Evolutionary conservation across 2,329 filamentous ascomycete species (phyloP).

Genomic region (Cercospora beticola): DNA sequence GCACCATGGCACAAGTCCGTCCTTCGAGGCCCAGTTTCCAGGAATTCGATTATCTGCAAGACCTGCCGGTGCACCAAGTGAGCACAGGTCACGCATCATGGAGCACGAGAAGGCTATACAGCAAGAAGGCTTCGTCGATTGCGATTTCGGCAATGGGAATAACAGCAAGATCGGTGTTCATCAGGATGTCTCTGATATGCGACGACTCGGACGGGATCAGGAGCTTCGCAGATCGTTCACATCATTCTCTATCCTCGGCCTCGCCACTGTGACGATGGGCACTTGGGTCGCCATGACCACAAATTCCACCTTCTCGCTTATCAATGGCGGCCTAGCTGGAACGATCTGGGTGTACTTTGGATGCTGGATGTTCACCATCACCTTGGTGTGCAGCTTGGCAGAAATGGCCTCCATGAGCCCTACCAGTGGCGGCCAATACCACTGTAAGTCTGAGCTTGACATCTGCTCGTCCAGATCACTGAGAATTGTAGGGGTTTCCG

Average conservation of each 20-base stretch:
- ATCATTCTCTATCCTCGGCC: conserved; percentile 12
- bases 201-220: conserved; percentile 12
- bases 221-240: conserved; percentile 12
- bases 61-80: neutral
- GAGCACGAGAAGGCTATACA: conserved; percentile 2
- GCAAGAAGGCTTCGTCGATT: neutral
- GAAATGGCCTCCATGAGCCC: conserved; percentile 34
- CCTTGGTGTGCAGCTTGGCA: conserved; percentile 27
- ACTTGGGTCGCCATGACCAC: conserved; percentile 29
- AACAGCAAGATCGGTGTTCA: conserved; percentile 4
- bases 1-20: neutral
- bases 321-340: conserved; percentile 29
- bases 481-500: conserved; percentile 6
- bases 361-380: conserved; percentile 21
- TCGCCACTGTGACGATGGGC: conserved; percentile 18
- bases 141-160: neutral
- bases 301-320: conserved; percentile 20
- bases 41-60: neutral
- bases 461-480: neutral
- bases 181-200: conserved; percentile 19
- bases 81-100: neutral
- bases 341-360: conserved; percentile 24
- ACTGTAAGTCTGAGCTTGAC: neutral
- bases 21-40: neutral
- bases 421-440: conserved; percentile 29